Base-by-base conservation (phyloP, 306 rosid genomes). In the Datisca glomerata region DNA sequence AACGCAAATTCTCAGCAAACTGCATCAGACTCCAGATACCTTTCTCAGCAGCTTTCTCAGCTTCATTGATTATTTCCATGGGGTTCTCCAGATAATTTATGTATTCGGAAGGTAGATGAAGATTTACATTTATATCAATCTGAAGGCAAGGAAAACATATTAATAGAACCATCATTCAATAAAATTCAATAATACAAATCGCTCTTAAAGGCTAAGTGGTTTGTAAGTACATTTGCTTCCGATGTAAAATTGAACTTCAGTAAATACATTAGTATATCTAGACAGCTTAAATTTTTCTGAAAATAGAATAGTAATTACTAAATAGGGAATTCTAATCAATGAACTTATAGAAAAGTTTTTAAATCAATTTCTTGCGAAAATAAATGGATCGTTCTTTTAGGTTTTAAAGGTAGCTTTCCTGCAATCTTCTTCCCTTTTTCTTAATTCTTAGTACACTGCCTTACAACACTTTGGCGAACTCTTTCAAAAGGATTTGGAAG, bases 61-160 rank as follows among this genome's bases (percentile, higher is more conserved):
- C 97, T 51, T 67, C 95, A 54, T 68, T 74, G 45, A 89, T 63
- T 43, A 89, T 77, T 67, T 76, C 75, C 86, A 89, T 60, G 33
- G 95, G 97, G 54, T 89, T 89, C 62, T 89, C 91, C 68, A 89
- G 66, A 72, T 74, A 53, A 66, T 83, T 83, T 60, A 89, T 80
- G 70, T 83, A 89, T 45, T 83, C 93, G 7, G 97, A 80, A 23
- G 95, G 79, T 52, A 83, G 85, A 57, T 68, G 95, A 51, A 83
- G 85, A 50, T 74, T 83, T 70, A 83, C 63, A 51, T 76, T 60
- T 42, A 83, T 31, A 55, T 83, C 93, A 49, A 83, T 75, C 97
- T 87, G 75, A 15, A 44, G 34, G 66, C 36, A 41, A 35, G 44
- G 24, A 29, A 48, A 47, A 50, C 35, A 12, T 9, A 63, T 45